Base-by-base conservation (phyloP, 148 eudicot species). In the Diospyros kaki region DNA sequence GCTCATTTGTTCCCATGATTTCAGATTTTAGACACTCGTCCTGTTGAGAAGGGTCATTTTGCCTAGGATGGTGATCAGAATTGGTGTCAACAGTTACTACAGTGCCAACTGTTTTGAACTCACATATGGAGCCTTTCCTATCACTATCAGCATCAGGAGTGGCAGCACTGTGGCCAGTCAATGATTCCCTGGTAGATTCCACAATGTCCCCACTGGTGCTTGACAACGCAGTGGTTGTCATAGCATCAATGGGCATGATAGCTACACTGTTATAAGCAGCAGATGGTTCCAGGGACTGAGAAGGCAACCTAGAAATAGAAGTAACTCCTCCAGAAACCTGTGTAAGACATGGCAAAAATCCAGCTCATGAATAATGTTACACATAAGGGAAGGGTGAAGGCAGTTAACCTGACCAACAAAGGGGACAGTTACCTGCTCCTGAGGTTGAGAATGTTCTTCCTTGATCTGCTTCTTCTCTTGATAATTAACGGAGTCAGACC, bases 321-420 rank as follows among this genome's bases (percentile, higher is more conserved):
- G 82, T 51, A 62, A 78, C 69, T 66, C 75, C 68, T 69, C 74
- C 76, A 79, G 68, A 74, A 75, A 77, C 83, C 96, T 90, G 83
- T 72, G 66, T 14, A 80, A 28, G 54, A 62, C 9, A 52, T 7
- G 9, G 50, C 51, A 18, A 68, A 39, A 55, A 10, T 6, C 61
- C 66, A 15, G 6, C 42, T 65, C 79, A 61, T 53, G 66, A 68
- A 63, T 68, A 28, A 72, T 51, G 15, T 43, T 38, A 68, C n/a
- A 15, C 52, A 10, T 52, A 40, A 11, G 17, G 0, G 58, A 6
- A 69, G 42, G 38, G 12, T 48, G 17, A 76, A 68, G 45, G n/a
- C 43, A 15, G 69, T 52, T 17, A 40, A 73, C 53, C 50, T 56
- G 63, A 28, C 41, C 44, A 56, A 58, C 45, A 64, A 11, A 11